phyloP scores from a whole-genome alignment of 2,329 filamentous ascomycete species.

The Microcyclosporella mali region DNA sequence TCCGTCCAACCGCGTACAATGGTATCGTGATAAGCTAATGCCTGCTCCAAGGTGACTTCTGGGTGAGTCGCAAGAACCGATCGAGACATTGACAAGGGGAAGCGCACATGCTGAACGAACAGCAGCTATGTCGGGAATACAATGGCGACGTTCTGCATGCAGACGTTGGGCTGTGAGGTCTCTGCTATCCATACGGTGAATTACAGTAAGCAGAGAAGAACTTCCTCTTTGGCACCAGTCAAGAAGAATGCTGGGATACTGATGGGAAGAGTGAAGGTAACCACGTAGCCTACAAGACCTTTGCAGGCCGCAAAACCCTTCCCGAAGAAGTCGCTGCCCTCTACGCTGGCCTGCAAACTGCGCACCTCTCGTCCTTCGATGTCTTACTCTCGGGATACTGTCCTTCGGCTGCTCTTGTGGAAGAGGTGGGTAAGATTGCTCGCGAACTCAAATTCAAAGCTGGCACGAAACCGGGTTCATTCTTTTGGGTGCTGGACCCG shows the following conservation, averaged over 20 bases:
- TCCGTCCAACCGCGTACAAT: conserved; percentile 31
- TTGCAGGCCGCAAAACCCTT: conserved; percentile 75
- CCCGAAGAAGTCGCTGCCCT: conserved; percentile 77
- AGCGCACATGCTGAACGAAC: conserved; percentile 11
- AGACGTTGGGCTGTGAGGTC: conserved; percentile 88
- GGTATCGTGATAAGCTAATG: conserved; percentile 17
- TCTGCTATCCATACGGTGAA: conserved; percentile 93
- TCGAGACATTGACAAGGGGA: conserved; percentile 1
- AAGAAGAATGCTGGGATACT: not conserved
- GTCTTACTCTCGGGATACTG: conserved; percentile 94
- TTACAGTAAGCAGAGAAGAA: conserved; percentile 63
- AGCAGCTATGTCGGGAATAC: conserved; percentile 92
- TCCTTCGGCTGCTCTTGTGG: conserved; percentile 76
- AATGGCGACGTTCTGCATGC: conserved; percentile 91
- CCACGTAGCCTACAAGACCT: conserved; percentile 85
- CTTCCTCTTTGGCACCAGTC: not conserved
- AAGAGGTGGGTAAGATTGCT: conserved; percentile 77
- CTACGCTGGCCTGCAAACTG: conserved; percentile 77
- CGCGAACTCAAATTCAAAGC: conserved; percentile 67
- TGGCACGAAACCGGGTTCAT: conserved; percentile 59
- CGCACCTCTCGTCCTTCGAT: conserved; percentile 80
- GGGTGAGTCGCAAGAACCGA: conserved; percentile 56
- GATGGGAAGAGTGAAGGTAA: conserved; percentile 58
- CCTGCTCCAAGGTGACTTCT: conserved; percentile 56
- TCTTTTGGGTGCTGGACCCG: conserved; percentile 97